phyloP scores from a whole-genome alignment of 2,329 filamentous ascomycete genomes.

The Penicillium psychrosexuale region DNA sequence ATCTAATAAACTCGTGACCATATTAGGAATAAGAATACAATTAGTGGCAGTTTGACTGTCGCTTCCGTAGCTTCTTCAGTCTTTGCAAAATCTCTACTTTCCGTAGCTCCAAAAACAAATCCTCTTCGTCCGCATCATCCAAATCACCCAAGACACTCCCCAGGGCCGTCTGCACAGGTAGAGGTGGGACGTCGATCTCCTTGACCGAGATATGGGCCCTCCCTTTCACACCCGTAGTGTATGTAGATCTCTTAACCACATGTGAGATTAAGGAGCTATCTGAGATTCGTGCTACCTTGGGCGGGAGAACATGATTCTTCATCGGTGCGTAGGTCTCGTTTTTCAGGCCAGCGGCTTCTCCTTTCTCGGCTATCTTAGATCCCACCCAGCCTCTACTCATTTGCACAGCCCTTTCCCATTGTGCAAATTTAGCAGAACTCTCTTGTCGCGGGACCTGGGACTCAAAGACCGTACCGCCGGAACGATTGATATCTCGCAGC shows the following conservation, averaged over 20 bases:
- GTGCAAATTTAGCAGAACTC: slow-evolving; percentile 58
- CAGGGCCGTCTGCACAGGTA: slow-evolving; percentile 14
- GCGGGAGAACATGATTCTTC: not conserved
- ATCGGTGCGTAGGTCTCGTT: not conserved
- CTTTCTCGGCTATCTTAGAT: not conserved
- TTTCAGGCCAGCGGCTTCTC: not conserved
- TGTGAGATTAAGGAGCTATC: slow-evolving; percentile 6
- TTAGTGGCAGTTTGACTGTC: slow-evolving; percentile 19
- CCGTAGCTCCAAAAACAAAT: slow-evolving; percentile 34
- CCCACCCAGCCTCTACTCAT: slow-evolving; percentile 69
- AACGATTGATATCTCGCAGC: slow-evolving; percentile 67
- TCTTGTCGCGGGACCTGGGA: slow-evolving; percentile 57
- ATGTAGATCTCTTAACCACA: slow-evolving; percentile 7
- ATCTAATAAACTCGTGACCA: not conserved
- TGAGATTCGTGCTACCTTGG: not conserved
- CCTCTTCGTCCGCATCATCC: slow-evolving; percentile 36
- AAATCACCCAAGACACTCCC: slow-evolving; percentile 27
- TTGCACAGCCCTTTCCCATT: slow-evolving; percentile 70
- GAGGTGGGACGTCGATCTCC: slow-evolving; percentile 13
- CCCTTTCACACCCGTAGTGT: slow-evolving; percentile 2
- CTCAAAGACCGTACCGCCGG: slow-evolving; percentile 67
- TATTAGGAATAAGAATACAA: not conserved
- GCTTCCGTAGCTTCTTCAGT: slow-evolving; percentile 31
- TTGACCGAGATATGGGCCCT: slow-evolving; percentile 13
- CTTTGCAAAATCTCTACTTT: slow-evolving; percentile 36